Evolutionary conservation across 1,284 basidiomycete species (phyloP), one percentile per base, ranked within the genome.

Genomic region (Tilletia walkeri): DNA sequence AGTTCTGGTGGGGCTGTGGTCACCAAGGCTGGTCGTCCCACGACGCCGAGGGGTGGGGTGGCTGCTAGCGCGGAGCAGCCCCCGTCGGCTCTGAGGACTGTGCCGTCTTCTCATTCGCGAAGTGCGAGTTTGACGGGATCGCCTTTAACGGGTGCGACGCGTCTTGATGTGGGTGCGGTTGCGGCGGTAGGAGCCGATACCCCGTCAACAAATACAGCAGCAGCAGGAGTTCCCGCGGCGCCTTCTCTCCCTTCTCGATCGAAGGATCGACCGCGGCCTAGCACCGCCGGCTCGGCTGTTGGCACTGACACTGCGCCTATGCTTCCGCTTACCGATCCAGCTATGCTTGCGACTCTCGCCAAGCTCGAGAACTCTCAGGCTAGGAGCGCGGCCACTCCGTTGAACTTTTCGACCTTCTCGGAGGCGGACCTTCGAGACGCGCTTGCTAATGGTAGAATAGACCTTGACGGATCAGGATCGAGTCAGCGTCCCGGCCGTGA

Each of bases 301-400:
- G 14, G 41, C 41, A 45, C 41, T 7, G 41, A 45, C 14, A 45
- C 41, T 7, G 6, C 41, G 41, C 14, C 41, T 7, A 9, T 45
- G 41, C 6, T 45, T 7, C 41, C 41, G 41, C 41, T 45, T 14
- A 7, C 39, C n/a, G 65, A 47, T 9, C 45, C 39, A 9, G 45
- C 65, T 30, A 48, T 49, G 41, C 65, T 66, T n/a, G 45, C 65
- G 16, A 47, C 65, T 12, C 65, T 49, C 9, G 41, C 65, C 41
- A 66, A 49, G n/a, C 65, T 66, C 10, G 45, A 47, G 45, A 49
- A 16, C 20, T 39, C 47, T 4, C 39, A 66, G 65, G 65, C 41
- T n/a, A 41, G 45, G 10, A n/a, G n/a, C 3, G 48, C 47, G 10
- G 18, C 41, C 20, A 47, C 14, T n/a, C 41, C 65, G 9, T 48